Percentiles rank a stretch among this genome's conserved stretches.
Conservation (phyloP, 2,329 filamentous ascomycete genomes). For the Botrytis pseudocinerea region DNA sequence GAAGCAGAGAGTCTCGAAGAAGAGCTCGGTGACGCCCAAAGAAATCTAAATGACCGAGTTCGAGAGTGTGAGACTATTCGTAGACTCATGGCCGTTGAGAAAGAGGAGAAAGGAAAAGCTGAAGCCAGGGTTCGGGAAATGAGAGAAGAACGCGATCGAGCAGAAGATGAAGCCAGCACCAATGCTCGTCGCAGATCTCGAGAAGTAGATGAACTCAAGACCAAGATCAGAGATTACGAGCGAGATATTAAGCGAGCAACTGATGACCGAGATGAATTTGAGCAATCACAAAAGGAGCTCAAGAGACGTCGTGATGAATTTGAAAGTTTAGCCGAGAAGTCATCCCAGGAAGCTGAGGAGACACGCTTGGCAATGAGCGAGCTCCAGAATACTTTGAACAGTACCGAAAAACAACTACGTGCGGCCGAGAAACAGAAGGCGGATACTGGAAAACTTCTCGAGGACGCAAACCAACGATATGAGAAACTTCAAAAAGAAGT, state of each 20-base stretch:
- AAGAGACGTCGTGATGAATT: constrained; percentile 72
- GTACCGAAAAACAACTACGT: constrained; percentile 78
- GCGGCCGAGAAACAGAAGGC: constrained; percentile 81
- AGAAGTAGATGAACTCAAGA: constrained; percentile 84
- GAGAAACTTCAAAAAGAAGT: constrained; percentile 76
- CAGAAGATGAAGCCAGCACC: constrained; percentile 85
- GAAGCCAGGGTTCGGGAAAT: constrained; percentile 85
- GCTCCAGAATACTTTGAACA: constrained; percentile 78
- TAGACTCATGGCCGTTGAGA: constrained; percentile 79
- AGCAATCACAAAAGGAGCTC: constrained; percentile 72
- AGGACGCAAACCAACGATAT: constrained; percentile 73
- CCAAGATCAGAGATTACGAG: constrained; percentile 78
- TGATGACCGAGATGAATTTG: constrained; percentile 77
- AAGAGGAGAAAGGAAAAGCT: constrained; percentile 79
- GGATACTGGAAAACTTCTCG: constrained; percentile 72
- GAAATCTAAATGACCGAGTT: constrained; percentile 81
- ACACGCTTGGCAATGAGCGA: constrained; percentile 74
- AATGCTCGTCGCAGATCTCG: constrained; percentile 73
- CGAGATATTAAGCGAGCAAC: constrained; percentile 68
- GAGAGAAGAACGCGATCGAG: constrained; percentile 86
- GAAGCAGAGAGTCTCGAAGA: constrained; percentile 87
- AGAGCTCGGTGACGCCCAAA: constrained; percentile 84
- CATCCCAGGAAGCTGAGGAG: constrained; percentile 72
- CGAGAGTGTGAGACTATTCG: constrained; percentile 96
- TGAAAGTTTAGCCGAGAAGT: constrained; percentile 67